These are phyloP conservation scores for Peronospora tabacina DNA, from an alignment of 352 stramenopile species.

Conservation along the genomic window DNA sequence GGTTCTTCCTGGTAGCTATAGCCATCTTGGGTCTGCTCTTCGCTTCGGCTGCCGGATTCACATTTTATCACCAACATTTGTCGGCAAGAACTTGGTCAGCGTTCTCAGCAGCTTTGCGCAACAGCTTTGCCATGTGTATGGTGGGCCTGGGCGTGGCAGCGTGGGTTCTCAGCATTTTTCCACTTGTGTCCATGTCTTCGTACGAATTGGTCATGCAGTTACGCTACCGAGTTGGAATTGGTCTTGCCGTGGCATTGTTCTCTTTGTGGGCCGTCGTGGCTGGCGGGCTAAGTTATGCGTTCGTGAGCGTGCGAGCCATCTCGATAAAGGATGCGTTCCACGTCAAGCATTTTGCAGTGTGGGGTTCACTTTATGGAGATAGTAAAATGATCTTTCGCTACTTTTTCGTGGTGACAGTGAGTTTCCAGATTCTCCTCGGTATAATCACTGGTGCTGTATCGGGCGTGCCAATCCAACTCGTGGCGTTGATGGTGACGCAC, in stretches of 20 bases:
- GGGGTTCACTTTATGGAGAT: conserved; percentile 54
- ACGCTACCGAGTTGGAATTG: conserved; percentile 35
- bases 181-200: conserved; percentile 43
- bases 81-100: conserved; percentile 19
- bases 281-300: conserved; percentile 33
- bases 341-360: conserved; percentile 43
- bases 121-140: conserved; percentile 43
- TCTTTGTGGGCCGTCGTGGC: conserved; percentile 42
- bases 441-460: conserved; percentile 43
- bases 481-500: conserved; percentile 44
- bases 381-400: conserved; percentile 44
- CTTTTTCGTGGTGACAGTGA: conserved; percentile 48
- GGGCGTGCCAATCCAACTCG: conserved; percentile 40
- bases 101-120: conserved; percentile 21
- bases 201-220: conserved; percentile 65
- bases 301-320: conserved; percentile 37
- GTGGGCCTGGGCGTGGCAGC: conserved; percentile 43
- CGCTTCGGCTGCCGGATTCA: conserved; percentile 18
- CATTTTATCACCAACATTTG: conserved; percentile 21
- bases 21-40: conserved; percentile 37
- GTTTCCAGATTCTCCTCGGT: conserved; percentile 46
- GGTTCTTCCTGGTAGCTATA: conserved; percentile 39
- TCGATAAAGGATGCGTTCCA: conserved; percentile 34
- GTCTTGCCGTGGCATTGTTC: conserved; percentile 40
- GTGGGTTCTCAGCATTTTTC: conserved; percentile 50